Percentiles rank a stretch among this genome's conserved stretches.
These are phyloP conservation scores for Neocallimastix lanati DNA, from an alignment of 192 early-diverging fungal genomes.

Conservation along the genomic window DNA sequence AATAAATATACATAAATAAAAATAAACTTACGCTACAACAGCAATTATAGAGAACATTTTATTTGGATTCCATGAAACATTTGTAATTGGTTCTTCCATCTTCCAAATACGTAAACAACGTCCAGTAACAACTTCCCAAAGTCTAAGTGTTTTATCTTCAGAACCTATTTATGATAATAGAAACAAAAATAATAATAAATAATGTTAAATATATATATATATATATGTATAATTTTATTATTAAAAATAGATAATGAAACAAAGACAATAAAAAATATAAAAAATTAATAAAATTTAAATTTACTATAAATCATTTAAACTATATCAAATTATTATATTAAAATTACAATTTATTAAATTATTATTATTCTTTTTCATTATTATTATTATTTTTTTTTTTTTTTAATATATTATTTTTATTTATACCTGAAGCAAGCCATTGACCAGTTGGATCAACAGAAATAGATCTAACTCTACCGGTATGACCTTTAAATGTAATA, in stretches of 20 bases:
- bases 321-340: no score
- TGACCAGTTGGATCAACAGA: constrained; percentile 86
- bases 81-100: constrained; percentile 45
- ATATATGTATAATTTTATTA: no score
- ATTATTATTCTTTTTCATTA: no score
- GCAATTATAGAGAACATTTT: constrained; percentile 56
- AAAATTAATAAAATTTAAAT: no score
- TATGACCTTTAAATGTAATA: constrained; percentile 66
- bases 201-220: no score
- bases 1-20: not conserved
- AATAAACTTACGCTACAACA: constrained; percentile 26
- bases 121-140: constrained; percentile 85
- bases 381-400: no score
- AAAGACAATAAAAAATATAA: no score
- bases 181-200: not conserved
- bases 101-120: constrained; percentile 64
- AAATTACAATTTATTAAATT: no score
- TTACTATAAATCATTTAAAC: no score
- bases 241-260: no score
- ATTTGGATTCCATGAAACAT: constrained; percentile 82
- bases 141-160: constrained; percentile 69
- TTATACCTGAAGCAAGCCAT: constrained; percentile 57
- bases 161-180: constrained; percentile 18
- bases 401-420: not conserved
- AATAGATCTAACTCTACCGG: constrained; percentile 54